A percentile compares a stretch with the other conserved stretches of the same genome.
phyloP scores from a whole-genome alignment of 345 rosid species.

The Rhodomyrtus tomentosa region DNA sequence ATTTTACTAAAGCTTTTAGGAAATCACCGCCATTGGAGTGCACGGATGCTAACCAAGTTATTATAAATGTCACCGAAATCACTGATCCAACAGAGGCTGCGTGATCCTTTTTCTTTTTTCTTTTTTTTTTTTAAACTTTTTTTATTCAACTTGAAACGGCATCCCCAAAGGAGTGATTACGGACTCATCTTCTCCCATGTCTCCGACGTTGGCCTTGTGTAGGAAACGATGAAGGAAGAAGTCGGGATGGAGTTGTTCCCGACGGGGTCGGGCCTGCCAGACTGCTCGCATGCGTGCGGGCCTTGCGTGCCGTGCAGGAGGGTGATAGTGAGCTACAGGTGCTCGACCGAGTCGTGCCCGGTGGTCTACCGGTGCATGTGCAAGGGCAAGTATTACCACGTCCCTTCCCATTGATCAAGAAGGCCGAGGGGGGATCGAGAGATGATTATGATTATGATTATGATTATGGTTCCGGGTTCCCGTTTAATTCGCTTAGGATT shows the following conservation, averaged over 20 bases:
- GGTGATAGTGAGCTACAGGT: conserved; percentile 86
- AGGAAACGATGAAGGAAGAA: conserved; percentile 12
- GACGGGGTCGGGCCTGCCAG: conserved; percentile 87
- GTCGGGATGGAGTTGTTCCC: conserved; percentile 40
- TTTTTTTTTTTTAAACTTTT: too few relatives aligned
- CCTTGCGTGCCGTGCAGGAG: conserved; percentile 86
- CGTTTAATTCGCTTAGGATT: neutral
- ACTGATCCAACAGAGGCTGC: too few relatives aligned
- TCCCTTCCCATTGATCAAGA: conserved; percentile 33
- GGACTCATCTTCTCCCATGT: too few relatives aligned
- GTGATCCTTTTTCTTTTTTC: too few relatives aligned
- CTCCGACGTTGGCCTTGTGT: neutral
- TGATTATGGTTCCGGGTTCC: neutral
- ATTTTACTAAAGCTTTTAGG: too few relatives aligned
- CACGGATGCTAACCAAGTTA: too few relatives aligned
- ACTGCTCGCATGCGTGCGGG: conserved; percentile 88
- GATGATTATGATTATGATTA: neutral
- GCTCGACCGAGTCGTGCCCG: conserved; percentile 89
- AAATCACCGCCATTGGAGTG: too few relatives aligned
- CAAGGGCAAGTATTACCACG: conserved; percentile 75
- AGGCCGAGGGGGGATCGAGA: neutral
- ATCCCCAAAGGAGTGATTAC: too few relatives aligned
- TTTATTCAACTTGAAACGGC: too few relatives aligned
- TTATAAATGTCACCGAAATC: too few relatives aligned
- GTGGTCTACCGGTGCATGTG: conserved; percentile 80